Conservation (phyloP, 768 basidiomycete species). For the Boletus edulis region DNA sequence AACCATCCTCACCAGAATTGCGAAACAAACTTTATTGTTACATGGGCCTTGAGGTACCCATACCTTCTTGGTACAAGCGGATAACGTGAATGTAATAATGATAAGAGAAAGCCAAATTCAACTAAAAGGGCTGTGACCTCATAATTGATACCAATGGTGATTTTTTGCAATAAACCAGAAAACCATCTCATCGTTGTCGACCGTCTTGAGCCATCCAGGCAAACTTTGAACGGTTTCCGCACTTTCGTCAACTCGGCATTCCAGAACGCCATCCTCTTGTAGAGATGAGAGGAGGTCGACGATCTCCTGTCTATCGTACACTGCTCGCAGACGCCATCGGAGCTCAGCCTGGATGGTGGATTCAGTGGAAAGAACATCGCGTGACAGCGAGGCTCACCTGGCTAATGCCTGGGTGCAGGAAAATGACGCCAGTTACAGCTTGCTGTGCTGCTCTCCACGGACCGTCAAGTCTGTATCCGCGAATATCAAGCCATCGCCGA, state of each 20-base stretch:
- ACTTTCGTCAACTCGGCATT: slow-evolving; percentile 14
- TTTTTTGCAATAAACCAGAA: slow-evolving; percentile 58
- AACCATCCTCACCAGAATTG: no score
- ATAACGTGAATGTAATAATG: slow-evolving; percentile 15
- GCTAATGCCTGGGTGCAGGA: slow-evolving; percentile 71
- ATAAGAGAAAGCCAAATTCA: slow-evolving; percentile 3
- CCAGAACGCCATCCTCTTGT: slow-evolving; percentile 49
- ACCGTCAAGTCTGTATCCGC: slow-evolving; percentile 56
- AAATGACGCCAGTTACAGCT: slow-evolving; percentile 62
- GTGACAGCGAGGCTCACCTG: slow-evolving; percentile 46
- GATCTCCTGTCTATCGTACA: slow-evolving; percentile 76
- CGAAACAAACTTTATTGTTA: no score
- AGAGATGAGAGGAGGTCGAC: slow-evolving; percentile 58
- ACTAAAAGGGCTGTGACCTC: neutral
- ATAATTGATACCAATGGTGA: slow-evolving; percentile 68
- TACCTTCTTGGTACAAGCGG: no score
- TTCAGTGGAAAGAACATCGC: slow-evolving; percentile 6
- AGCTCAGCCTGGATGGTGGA: slow-evolving; percentile 53
- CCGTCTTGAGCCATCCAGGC: slow-evolving; percentile 32
- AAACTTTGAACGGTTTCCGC: slow-evolving; percentile 8
- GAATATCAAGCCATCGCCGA: slow-evolving; percentile 74
- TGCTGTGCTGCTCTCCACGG: slow-evolving; percentile 72
- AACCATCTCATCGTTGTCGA: slow-evolving; percentile 49
- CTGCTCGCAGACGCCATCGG: slow-evolving; percentile 64
- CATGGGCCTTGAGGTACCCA: no score